These are phyloP conservation scores for Pseudomonodictys pantanalensis DNA, from an alignment of 495 filamentous ascomycete genomes.

Conservation along the genomic window DNA sequence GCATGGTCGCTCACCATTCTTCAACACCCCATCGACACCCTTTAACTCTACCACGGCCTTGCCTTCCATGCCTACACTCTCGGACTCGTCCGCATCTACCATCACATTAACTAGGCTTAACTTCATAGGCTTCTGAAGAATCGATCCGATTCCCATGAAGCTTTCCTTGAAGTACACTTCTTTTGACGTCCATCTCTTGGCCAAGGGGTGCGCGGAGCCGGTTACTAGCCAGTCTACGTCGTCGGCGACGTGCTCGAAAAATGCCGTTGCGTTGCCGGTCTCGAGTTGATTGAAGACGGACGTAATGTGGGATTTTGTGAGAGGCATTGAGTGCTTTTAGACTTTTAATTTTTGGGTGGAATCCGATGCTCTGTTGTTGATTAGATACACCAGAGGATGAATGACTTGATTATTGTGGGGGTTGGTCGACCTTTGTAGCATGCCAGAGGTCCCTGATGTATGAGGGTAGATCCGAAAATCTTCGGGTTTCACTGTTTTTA, in stretches of 20 bases:
- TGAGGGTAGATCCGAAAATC: too few species aligned
- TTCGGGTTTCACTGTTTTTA: too few species aligned
- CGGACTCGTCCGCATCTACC: neutral
- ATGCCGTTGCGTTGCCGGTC: neutral
- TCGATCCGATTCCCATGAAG: neutral
- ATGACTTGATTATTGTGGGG: too few species aligned
- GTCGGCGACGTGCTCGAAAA: slow-evolving; percentile 1
- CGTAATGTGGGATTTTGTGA: neutral
- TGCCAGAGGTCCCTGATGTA: too few species aligned
- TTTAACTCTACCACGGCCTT: neutral
- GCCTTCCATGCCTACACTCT: neutral
- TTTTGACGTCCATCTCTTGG: neutral
- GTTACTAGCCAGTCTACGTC: slow-evolving; percentile 10
- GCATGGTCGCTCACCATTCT: neutral
- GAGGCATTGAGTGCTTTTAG: too few species aligned
- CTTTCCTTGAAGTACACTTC: neutral
- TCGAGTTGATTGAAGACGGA: neutral
- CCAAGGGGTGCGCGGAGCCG: neutral
- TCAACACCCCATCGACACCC: neutral
- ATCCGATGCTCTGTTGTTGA: too few species aligned
- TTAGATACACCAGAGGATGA: too few species aligned
- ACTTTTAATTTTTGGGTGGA: too few species aligned
- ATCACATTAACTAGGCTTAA: neutral
- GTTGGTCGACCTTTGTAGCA: too few species aligned
- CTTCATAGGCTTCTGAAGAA: neutral